A percentile compares a stretch with the other conserved stretches of the same genome.
These are phyloP conservation scores for Panaeolus papilionaceus DNA, from an alignment of 768 basidiomycete genomes.

Conservation along the genomic window DNA sequence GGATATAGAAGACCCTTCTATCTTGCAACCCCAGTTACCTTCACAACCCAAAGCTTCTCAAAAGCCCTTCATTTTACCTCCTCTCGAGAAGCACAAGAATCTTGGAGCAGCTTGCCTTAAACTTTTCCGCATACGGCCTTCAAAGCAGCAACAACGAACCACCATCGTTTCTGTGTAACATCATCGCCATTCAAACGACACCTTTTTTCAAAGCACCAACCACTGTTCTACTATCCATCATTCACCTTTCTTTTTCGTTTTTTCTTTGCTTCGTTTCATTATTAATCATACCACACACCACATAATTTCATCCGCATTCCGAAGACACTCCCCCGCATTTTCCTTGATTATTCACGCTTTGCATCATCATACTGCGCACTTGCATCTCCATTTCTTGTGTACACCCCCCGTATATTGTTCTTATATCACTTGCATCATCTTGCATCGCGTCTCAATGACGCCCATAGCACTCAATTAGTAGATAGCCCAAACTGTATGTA, in stretches of 20 bases:
- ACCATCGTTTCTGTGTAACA: constrained; percentile 26
- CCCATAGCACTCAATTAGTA: background rate
- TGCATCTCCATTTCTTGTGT: constrained; percentile 10
- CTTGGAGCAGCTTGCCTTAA: constrained; percentile 56
- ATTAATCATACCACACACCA: constrained; percentile 16
- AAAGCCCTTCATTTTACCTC: constrained; percentile 24
- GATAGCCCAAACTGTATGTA: constrained; percentile 3
- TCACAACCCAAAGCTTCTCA: constrained; percentile 21
- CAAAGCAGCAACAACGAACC: constrained; percentile 23
- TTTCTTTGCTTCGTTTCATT: background rate
- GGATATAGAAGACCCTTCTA: background rate
- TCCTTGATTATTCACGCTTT: background rate
- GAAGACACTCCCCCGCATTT: constrained; percentile 18
- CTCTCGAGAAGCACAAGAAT: constrained; percentile 36
- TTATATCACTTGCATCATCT: constrained; percentile 14
- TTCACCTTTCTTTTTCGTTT: background rate
- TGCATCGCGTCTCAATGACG: constrained; percentile 1
- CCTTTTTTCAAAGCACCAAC: background rate
- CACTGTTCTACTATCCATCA: constrained; percentile 14
- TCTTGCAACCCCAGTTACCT: background rate
- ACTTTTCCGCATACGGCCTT: constrained; percentile 51
- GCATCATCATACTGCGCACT: background rate
- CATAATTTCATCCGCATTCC: constrained; percentile 14
- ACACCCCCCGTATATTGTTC: background rate
- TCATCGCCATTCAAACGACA: constrained; percentile 16